Percentiles rank a stretch among this genome's conserved stretches.
Conservation (phyloP, 73 alveolate genomes). For the Symbiodinium natans region DNA sequence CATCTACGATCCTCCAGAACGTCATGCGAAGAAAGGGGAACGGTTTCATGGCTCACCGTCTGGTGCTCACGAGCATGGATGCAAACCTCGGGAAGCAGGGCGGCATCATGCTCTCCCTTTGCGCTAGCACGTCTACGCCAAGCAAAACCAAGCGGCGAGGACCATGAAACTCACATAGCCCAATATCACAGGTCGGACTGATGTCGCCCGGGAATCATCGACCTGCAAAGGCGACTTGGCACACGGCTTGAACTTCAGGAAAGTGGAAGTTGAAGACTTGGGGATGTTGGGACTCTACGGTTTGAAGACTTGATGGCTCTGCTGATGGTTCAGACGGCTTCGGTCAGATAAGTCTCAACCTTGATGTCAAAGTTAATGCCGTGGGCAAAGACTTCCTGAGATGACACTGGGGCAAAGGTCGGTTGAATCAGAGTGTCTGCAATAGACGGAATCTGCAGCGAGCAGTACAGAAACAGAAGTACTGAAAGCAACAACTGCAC, state of each 20-base stretch:
- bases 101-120: not conserved
- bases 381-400: conserved; percentile 80
- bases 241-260: too few species aligned
- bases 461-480: too few species aligned
- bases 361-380: conserved; percentile 62
- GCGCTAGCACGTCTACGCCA: not conserved
- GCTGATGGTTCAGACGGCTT: not conserved
- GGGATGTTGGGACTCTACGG: too few species aligned
- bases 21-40: too few species aligned
- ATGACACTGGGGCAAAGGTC: not conserved
- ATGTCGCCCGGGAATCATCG: not conserved
- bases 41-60: too few species aligned
- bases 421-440: too few species aligned
- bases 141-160: conserved; percentile 5
- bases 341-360: not conserved
- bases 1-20: too few species aligned
- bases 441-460: too few species aligned
- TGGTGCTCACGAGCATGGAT: conserved; percentile 48
- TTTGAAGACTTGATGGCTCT: too few species aligned
- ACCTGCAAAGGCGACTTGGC: not conserved
- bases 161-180: conserved; percentile 71
- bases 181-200: conserved; percentile 61
- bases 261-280: too few species aligned
- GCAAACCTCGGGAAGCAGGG: conserved; percentile 6
- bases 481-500: too few species aligned